Evolutionary conservation across 2,329 filamentous ascomycete species (phyloP).

Genomic region (Phialemoniopsis sp.): DNA sequence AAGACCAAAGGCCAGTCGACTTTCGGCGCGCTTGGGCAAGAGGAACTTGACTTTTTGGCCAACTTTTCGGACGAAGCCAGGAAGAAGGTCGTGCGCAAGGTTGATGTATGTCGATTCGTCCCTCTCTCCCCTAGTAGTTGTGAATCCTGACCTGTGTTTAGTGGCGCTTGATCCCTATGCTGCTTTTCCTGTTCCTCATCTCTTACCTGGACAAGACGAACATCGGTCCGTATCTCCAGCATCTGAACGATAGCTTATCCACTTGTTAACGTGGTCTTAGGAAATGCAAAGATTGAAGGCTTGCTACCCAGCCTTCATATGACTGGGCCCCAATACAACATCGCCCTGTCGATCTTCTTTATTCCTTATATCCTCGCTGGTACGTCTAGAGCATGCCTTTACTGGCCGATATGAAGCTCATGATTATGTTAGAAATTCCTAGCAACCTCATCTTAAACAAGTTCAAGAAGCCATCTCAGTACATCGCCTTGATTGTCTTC

Average conservation of each 20-base stretch:
- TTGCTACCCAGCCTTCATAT: conserved; percentile 10
- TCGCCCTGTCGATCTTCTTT: conserved; percentile 20
- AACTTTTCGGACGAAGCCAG: too few relatives aligned
- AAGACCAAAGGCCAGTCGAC: too few relatives aligned
- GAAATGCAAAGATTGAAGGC: conserved; percentile 22
- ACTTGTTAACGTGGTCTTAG: conserved; percentile 12
- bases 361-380: conserved; percentile 18
- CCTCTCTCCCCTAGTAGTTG: conserved; percentile 19
- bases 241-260: too few relatives aligned
- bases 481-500: conserved; percentile 30
- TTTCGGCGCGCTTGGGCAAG: too few relatives aligned
- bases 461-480: conserved; percentile 35
- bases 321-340: conserved; percentile 24
- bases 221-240: conserved; percentile 2
- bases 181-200: conserved; percentile 22
- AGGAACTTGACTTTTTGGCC: too few relatives aligned
- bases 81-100: too few relatives aligned
- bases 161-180: conserved; percentile 20
- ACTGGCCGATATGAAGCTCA: too few relatives aligned
- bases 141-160: conserved; percentile 3
- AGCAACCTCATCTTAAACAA: conserved; percentile 32
- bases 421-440: conserved; percentile 22
- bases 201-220: conserved; percentile 24
- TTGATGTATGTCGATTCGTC: too few relatives aligned
- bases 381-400: not conserved